These are phyloP conservation scores for Pseudogymnoascus sp. DNA, from an alignment of 2,329 filamentous ascomycete genomes.

Conservation along the genomic window DNA sequence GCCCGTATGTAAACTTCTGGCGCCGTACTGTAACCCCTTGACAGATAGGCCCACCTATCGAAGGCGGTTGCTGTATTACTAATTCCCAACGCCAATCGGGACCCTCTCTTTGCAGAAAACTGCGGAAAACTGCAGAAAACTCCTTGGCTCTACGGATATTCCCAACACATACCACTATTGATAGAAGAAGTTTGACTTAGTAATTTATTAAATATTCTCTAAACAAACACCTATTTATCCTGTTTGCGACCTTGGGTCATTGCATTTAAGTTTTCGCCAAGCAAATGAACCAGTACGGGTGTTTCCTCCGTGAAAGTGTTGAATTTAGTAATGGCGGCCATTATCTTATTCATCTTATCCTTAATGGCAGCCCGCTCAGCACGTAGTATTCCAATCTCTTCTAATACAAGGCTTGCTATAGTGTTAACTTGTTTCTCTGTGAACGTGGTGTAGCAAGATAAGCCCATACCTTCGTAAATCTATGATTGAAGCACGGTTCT, in stretches of 20 bases:
- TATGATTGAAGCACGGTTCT: neutral
- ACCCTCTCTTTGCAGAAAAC: too few relatives aligned
- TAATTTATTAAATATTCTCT: too few relatives aligned
- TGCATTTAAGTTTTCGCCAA: neutral
- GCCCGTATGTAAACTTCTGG: too few relatives aligned
- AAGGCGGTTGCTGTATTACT: too few relatives aligned
- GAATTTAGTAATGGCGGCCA: neutral
- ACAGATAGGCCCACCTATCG: too few relatives aligned
- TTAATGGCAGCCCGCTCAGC: neutral
- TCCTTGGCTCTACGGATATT: too few relatives aligned
- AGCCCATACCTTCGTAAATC: neutral
- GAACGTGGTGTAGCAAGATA: neutral
- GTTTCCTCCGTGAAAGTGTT: neutral
- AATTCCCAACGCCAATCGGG: too few relatives aligned
- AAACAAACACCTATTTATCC: neutral
- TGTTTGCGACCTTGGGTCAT: neutral
- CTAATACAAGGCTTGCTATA: neutral
- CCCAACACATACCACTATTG: too few relatives aligned
- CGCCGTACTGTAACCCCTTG: too few relatives aligned
- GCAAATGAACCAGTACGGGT: neutral
- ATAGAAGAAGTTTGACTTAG: too few relatives aligned
- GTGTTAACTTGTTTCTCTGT: neutral
- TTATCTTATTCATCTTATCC: neutral
- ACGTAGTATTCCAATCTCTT: neutral
- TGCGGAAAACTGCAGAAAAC: neutral